Conservation (phyloP, 2,329 filamentous ascomycete genomes). For the Pseudogymnoascus sp. region DNA sequence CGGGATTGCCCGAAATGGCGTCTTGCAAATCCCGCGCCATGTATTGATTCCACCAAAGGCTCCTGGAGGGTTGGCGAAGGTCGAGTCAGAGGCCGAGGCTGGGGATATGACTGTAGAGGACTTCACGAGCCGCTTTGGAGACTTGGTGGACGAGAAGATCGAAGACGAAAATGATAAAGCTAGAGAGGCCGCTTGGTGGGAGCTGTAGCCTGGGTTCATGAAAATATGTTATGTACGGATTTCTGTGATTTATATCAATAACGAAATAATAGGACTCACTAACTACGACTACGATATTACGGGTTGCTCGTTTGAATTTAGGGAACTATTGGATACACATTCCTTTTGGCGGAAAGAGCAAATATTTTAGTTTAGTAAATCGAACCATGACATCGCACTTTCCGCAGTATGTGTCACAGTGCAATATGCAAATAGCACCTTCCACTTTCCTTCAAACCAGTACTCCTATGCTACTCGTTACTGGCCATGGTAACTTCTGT, state of each 20-base stretch:
- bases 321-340: background rate
- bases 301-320: background rate
- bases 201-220: background rate
- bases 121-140: conserved; percentile 45
- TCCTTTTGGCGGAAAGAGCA: background rate
- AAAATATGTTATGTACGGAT: background rate
- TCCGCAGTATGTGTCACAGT: too few species aligned
- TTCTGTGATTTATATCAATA: background rate
- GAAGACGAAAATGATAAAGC: background rate
- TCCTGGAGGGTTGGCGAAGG: conserved; percentile 29
- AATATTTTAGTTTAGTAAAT: background rate
- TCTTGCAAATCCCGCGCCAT: conserved; percentile 67
- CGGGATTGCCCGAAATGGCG: conserved; percentile 68
- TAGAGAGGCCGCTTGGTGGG: background rate
- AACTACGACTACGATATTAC: background rate
- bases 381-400: background rate
- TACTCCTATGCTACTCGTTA: too few species aligned
- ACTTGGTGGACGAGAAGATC: conserved; percentile 1
- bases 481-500: too few species aligned
- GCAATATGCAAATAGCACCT: too few species aligned
- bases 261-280: background rate
- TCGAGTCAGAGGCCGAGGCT: conserved; percentile 25
- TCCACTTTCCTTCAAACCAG: too few species aligned
- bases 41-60: conserved; percentile 66
- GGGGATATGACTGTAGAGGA: conserved; percentile 53